Evolutionary conservation across 1,284 basidiomycete species (phyloP).

Genomic region (Takashimella koratensis): DNA sequence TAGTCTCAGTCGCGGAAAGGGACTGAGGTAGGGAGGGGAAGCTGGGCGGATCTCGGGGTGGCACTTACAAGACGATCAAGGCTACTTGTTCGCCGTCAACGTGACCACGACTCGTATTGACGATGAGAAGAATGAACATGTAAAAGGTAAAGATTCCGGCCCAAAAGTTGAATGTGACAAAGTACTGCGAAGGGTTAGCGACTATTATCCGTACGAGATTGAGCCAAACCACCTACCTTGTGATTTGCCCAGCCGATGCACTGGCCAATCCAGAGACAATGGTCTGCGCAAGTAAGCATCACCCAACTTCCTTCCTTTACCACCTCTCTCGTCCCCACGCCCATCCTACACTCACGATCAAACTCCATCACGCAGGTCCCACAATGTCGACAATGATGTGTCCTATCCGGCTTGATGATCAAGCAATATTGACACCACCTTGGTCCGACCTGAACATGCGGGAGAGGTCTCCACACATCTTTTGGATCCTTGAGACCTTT

Average conservation of each 20-base stretch:
- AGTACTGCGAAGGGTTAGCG: slow-evolving; percentile 31
- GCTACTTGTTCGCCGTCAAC: slow-evolving; percentile 44
- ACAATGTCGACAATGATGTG: slow-evolving; percentile 49
- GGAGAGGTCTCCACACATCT: slow-evolving; percentile 29
- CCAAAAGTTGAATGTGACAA: slow-evolving; percentile 46
- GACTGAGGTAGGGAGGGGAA: slow-evolving; percentile 2
- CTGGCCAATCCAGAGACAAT: slow-evolving; percentile 46
- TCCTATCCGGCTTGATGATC: slow-evolving; percentile 45
- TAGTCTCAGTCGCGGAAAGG: too few species aligned
- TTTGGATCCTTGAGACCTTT: slow-evolving; percentile 17
- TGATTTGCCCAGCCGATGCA: slow-evolving; percentile 49
- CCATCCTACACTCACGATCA: slow-evolving; percentile 23
- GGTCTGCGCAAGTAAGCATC: slow-evolving; percentile 35
- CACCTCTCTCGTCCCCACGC: too few species aligned
- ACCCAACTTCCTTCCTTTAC: too few species aligned
- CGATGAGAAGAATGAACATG: slow-evolving; percentile 29
- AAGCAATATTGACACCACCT: slow-evolving; percentile 44
- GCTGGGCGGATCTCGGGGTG: too few species aligned
- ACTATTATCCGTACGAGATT: not conserved
- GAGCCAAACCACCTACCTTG: slow-evolving; percentile 27
- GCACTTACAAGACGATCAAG: slow-evolving; percentile 37
- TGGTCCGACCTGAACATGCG: slow-evolving; percentile 17
- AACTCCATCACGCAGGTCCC: slow-evolving; percentile 45
- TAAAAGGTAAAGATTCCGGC: slow-evolving; percentile 37
- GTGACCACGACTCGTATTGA: slow-evolving; percentile 18